A percentile compares a stretch with the other conserved stretches of the same genome.
These are phyloP conservation scores for Athelia sp. DNA, from an alignment of 1,284 basidiomycete genomes.

Conservation along the genomic window DNA sequence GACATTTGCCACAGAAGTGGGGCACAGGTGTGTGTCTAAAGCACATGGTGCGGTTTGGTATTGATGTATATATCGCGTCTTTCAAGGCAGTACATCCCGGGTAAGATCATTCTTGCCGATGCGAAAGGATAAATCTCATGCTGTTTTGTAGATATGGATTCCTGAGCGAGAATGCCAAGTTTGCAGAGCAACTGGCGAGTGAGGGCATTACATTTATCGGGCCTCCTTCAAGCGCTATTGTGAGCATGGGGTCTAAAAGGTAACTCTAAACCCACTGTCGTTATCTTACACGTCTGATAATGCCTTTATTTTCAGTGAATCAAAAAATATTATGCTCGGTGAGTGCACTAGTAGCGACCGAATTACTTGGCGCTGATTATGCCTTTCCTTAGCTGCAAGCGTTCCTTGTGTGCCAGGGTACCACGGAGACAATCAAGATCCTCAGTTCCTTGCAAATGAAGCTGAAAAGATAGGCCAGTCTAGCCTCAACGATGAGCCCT, in stretches of 20 bases:
- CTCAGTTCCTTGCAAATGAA: conserved; percentile 54
- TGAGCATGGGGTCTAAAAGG: conserved; percentile 92
- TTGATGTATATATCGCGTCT: background rate
- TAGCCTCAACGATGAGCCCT: no score
- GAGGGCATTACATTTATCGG: conserved; percentile 96
- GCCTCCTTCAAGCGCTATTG: conserved; percentile 89
- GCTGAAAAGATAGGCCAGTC: conserved; percentile 69
- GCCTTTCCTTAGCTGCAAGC: conserved; percentile 53
- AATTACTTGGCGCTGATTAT: background rate
- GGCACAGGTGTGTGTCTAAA: conserved; percentile 61
- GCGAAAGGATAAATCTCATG: background rate
- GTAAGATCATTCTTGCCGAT: conserved; percentile 24
- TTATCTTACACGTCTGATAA: background rate
- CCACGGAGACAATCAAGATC: conserved; percentile 74
- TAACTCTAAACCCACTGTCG: conserved; percentile 16
- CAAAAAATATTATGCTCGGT: conserved; percentile 90
- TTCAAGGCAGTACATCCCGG: conserved; percentile 77
- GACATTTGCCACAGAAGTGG: conserved; percentile 75
- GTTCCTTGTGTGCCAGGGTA: conserved; percentile 95
- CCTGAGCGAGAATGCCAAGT: conserved; percentile 88
- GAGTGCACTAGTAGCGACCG: conserved; percentile 13
- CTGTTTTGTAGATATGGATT: conserved; percentile 71
- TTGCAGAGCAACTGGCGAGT: conserved; percentile 79
- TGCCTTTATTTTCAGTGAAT: conserved; percentile 49
- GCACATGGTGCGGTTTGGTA: background rate